Base-by-base conservation (phyloP, 2,329 filamentous ascomycete species). In the Acephala macrosclerotiorum region DNA sequence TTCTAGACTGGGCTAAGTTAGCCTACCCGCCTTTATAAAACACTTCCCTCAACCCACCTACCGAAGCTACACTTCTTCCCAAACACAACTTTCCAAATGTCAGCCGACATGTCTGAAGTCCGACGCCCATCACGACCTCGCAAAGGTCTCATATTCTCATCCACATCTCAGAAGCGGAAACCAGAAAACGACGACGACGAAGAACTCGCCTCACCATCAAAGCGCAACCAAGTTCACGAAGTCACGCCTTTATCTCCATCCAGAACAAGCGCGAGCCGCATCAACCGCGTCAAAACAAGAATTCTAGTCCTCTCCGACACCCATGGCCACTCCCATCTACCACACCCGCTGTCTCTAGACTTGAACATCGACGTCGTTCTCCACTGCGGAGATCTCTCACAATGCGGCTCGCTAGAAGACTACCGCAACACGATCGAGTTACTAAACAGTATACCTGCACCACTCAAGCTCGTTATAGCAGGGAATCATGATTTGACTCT, bases 401-500 rank as follows among this genome's bases (percentile, higher is more conserved):
- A 80, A 59, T 78, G 75, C 58, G 78, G 77, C 16, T 77, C 80
- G 61, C 66, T 80, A 78, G 76, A 0, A 72, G 57, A 11, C 51
- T 75, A 2, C 22, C 62, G 3, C 66, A 75, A 35, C 76, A 75
- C 64, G 55, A 66, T 12, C 59, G 65, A 1, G 63, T 74, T 18
- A 51, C 79, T 25, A n/a, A n/a, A n/a, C n/a, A n/a, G n/a, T n/a
- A n/a, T n/a, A n/a, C n/a, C n/a, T 69, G 71, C 3, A 79, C 80
- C 82, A 16, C 75, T 89, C 7, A 89, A 88, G 70, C 78, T 89
- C 29, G 82, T 89, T 20, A 88, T 89, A 65, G 82, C 86, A 0
- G 87, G 87, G 0, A 89, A 89, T 71, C 87, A 89, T 75, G 86
- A 89, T 71, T 79, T 87, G 53, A 83, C 81, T 2, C 79, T 89